phyloP scores from a whole-genome alignment of 2,329 filamentous ascomycete genomes.

The Arthrinium phaeospermum region DNA sequence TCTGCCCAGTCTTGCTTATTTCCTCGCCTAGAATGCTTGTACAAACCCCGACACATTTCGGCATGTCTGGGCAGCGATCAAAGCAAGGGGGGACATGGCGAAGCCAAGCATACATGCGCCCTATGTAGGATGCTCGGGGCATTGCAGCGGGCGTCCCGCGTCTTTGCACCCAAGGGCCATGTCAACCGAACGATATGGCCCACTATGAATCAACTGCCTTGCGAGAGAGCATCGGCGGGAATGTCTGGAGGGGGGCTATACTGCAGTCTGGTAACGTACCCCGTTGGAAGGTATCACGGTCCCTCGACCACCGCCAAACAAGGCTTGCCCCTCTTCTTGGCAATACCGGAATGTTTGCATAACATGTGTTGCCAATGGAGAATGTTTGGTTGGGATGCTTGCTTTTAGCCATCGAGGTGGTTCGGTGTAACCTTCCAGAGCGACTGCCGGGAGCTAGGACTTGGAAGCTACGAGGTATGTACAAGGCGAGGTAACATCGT shows the following conservation, averaged over 20 bases:
- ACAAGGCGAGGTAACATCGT: neutral
- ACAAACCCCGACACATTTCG: neutral
- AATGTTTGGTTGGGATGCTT: neutral
- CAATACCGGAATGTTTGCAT: neutral
- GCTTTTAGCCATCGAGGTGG: constrained; percentile 11
- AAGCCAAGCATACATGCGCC: neutral
- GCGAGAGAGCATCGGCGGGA: neutral
- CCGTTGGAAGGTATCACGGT: neutral
- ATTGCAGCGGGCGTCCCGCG: too few relatives aligned
- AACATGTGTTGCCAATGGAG: neutral
- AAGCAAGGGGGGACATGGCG: neutral
- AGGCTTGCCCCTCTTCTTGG: constrained; percentile 12
- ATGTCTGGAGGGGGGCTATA: neutral
- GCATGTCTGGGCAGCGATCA: neutral
- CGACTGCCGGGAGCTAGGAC: neutral
- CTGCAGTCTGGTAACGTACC: neutral
- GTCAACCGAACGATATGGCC: neutral
- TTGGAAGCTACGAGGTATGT: neutral
- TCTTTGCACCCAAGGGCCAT: neutral
- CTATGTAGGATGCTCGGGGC: too few relatives aligned
- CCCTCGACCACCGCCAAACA: neutral
- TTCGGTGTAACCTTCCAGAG: neutral
- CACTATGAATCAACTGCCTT: neutral
- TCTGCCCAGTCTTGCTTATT: constrained; percentile 14
- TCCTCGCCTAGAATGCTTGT: neutral